A percentile compares a stretch with the other conserved stretches of the same genome.
Evolutionary conservation across 1,284 basidiomycete genomes (phyloP).

Genomic region (Cerrena zonata): DNA sequence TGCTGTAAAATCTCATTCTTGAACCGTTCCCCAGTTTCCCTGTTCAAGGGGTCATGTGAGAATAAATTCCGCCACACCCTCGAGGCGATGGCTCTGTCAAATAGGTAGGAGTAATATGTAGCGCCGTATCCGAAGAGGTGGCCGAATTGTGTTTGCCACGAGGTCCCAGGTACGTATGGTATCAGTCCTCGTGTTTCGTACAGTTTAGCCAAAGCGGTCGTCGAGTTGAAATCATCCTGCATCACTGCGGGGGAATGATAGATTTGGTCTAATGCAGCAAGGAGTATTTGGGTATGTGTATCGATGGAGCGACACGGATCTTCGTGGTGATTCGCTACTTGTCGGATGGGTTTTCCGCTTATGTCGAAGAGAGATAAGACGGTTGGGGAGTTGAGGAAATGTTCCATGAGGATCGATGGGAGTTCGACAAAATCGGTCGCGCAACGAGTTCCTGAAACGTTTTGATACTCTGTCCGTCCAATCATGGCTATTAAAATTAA

Average conservation of each 20-base stretch:
- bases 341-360: slow-evolving; percentile 37
- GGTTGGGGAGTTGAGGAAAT: slow-evolving; percentile 79
- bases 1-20: slow-evolving; percentile 72
- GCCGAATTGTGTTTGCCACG: slow-evolving; percentile 92
- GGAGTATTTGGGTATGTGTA: slow-evolving; percentile 86
- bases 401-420: slow-evolving; percentile 98
- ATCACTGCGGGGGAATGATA: slow-evolving; percentile 77
- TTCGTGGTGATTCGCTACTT: slow-evolving; percentile 54
- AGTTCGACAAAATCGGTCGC: slow-evolving; percentile 98
- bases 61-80: slow-evolving; percentile 84
- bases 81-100: slow-evolving; percentile 92
- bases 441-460: slow-evolving; percentile 96
- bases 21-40: slow-evolving; percentile 71
- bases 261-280: slow-evolving; percentile 83
- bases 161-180: slow-evolving; percentile 75
- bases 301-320: slow-evolving; percentile 76
- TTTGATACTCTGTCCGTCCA: slow-evolving; percentile 94
- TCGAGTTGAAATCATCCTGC: slow-evolving; percentile 63
- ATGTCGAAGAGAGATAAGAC: slow-evolving; percentile 77
- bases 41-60: slow-evolving; percentile 51
- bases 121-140: slow-evolving; percentile 96
- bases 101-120: slow-evolving; percentile 95
- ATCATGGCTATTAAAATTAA: slow-evolving; percentile 75
- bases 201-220: slow-evolving; percentile 56
- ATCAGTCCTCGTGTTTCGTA: slow-evolving; percentile 72